Conservation (phyloP, 2,329 filamentous ascomycete genomes). For the Phialophora verrucosa region DNA sequence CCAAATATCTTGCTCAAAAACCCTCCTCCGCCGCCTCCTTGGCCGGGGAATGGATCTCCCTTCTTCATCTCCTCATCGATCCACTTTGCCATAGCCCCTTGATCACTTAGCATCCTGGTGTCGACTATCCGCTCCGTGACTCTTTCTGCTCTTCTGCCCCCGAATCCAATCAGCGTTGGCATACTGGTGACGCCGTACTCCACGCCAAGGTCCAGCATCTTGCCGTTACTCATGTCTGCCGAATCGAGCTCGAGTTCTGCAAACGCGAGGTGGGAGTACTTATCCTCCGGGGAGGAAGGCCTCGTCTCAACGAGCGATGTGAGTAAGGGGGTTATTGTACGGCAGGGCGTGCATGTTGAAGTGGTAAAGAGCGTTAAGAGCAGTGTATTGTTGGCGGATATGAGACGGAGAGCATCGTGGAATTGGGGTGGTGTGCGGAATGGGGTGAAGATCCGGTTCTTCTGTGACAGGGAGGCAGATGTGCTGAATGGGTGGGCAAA, state of each 20-base stretch:
- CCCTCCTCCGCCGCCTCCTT: slow-evolving; percentile 22
- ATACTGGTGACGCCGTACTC: slow-evolving; percentile 39
- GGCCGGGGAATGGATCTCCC: slow-evolving; percentile 33
- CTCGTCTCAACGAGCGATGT: slow-evolving; percentile 34
- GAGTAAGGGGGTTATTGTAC: slow-evolving; percentile 37
- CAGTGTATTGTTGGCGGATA: slow-evolving; percentile 37
- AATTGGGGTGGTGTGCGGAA: slow-evolving; percentile 38
- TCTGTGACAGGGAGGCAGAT: slow-evolving; percentile 14
- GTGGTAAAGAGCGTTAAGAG: slow-evolving; percentile 38
- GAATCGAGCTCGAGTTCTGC: slow-evolving; percentile 39
- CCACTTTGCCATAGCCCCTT: slow-evolving; percentile 32
- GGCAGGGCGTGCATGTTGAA: slow-evolving; percentile 37
- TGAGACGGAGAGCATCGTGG: slow-evolving; percentile 36
- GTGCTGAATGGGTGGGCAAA: slow-evolving; percentile 17
- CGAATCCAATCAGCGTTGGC: slow-evolving; percentile 39
- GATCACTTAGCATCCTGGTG: slow-evolving; percentile 35
- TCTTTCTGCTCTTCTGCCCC: slow-evolving; percentile 36
- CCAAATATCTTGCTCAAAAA: slow-evolving; percentile 35
- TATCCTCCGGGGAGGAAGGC: slow-evolving; percentile 26
- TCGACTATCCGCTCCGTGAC: slow-evolving; percentile 38
- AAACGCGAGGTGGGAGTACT: slow-evolving; percentile 34
- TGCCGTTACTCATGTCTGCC: slow-evolving; percentile 42
- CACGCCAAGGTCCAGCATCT: slow-evolving; percentile 38
- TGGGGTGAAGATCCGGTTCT: slow-evolving; percentile 33
- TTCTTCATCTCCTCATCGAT: slow-evolving; percentile 38